Conservation (phyloP, 2,329 filamentous ascomycete species). For the Curvularia verruculosa region DNA sequence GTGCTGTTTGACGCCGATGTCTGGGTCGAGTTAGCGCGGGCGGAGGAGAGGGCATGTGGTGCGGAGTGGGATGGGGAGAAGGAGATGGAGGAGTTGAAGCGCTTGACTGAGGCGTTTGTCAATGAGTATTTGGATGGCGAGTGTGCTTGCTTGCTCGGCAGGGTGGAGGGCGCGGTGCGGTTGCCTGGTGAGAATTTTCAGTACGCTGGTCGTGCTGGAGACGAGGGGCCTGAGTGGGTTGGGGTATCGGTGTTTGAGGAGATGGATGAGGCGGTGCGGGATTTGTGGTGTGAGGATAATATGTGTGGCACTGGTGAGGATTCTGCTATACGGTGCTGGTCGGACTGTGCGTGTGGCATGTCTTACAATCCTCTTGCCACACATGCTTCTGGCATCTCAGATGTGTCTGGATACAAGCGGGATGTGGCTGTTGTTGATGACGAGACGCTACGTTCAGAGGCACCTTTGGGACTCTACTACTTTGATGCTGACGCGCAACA, state of each 20-base stretch:
- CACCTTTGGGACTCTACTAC: slow-evolving; percentile 2
- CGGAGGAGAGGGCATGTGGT: too few relatives aligned
- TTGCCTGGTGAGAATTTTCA: slow-evolving; percentile 1
- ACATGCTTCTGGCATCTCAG: background rate
- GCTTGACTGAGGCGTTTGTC: background rate
- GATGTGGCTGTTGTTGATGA: slow-evolving; percentile 4
- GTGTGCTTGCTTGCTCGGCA: slow-evolving; percentile 2
- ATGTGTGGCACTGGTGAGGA: background rate
- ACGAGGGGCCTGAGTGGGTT: too few relatives aligned
- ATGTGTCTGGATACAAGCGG: background rate
- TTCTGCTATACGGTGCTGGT: too few relatives aligned
- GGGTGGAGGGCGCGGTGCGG: background rate
- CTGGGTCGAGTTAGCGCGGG: too few relatives aligned
- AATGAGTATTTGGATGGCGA: slow-evolving; percentile 8
- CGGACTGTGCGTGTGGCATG: background rate
- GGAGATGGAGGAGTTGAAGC: background rate
- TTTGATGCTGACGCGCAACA: slow-evolving; percentile 13
- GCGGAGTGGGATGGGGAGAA: background rate
- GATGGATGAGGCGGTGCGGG: background rate
- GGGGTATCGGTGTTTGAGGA: background rate
- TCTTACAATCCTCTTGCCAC: too few relatives aligned
- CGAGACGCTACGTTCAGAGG: background rate
- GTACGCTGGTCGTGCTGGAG: too few relatives aligned
- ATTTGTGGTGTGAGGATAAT: background rate
- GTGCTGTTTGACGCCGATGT: too few relatives aligned